Base-by-base conservation (phyloP, 2,329 filamentous ascomycete genomes). In the Colletotrichum neosansevieriae region DNA sequence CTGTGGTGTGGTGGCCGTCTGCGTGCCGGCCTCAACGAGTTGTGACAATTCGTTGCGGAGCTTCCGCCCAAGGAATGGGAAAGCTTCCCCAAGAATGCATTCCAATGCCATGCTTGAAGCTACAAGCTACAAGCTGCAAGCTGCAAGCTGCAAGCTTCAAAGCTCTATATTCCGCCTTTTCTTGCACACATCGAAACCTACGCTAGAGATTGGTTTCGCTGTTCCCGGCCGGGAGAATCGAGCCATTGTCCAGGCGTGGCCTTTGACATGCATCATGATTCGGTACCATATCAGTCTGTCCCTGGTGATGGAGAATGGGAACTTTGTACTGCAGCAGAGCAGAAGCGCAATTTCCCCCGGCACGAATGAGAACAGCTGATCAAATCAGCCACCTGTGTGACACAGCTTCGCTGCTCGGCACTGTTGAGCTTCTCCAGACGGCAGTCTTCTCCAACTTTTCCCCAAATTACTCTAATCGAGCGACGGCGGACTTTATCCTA, bases 381-480 rank as follows among this genome's bases (percentile, higher is more conserved):
- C 63, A 49, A 61, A 53, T 58, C 38, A 67, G 19, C 58, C 49
- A 34, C 56, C 40, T 60, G 40, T 67, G 63, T 53, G 53, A 68
- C 65, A 67, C 61, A 67, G 58, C 24, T 61, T 67, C 38, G 49
- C 40, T 57, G 49, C 63, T 62, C 63, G 63, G 67, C 67, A 67
- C 24, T 57, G 56, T 50, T 19, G 58, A 45, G 54, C 50, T 69
- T 45, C 65, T 57, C 62, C 49, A 24, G 49, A 49, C 36, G 24
- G 21, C 38, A 15, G 11, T 17, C 17, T 69, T 69, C 66, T 67
- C 67, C 67, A 69, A 69, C 56, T 67, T 63, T 69, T 69, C 67
- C 67, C 67, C 67, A 62, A 69, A 61, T 38, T 58, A 57, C 50
- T 61, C 42, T 69, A 56, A 56, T 66, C 40, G 61, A 64, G 58